Base-by-base conservation (phyloP, 2,329 filamentous ascomycete genomes). In the Stemphylium lycopersici region DNA sequence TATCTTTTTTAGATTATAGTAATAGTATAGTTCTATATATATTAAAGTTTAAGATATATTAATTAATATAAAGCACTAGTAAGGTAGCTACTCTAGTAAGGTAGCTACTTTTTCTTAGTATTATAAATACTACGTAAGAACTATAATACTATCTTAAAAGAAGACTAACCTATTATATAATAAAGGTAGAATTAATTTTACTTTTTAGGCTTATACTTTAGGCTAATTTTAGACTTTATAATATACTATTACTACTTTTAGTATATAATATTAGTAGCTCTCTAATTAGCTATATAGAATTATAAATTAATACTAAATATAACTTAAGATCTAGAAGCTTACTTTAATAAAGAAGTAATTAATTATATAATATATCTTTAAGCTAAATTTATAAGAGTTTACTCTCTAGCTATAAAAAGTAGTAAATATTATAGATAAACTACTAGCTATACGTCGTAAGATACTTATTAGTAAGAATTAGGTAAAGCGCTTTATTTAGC, bases 301-400 rank as follows among this genome's bases (percentile, higher is more conserved):
- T 42, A 42, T 11, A 6, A 15, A n/a, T 32, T 29, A 31, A 32
- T 15, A 3, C 39, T 31, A 15, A 42, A 42, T 12, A n/a, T n/a
- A n/a, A n/a, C n/a, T n/a, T n/a, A n/a, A n/a, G n/a, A n/a, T 2
- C 37, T 24, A 24, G 2, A 36, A 26, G 29, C 37, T 49, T 3
- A 15, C 18, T 33, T n/a, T 15, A 13, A 29, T 16, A 6, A 44
- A 49, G 59, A 51, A 62, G 56, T 13, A 61, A 33, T 59, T 36
- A 11, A 56, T 62, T 43, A 32, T 62, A 5, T 22, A 40, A 57
- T 58, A 59, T 53, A 61, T 62, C 6, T 45, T 66, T 48, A 32
- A 64, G 6, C 51, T 61, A 38, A 11, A 62, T 55, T 48, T 34
- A 33, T 44, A 39, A 52, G 55, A 49, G 42, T 62, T 66, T 47